Conservation (phyloP, 169 alveolate genomes). For the Eimeria zaria region DNA sequence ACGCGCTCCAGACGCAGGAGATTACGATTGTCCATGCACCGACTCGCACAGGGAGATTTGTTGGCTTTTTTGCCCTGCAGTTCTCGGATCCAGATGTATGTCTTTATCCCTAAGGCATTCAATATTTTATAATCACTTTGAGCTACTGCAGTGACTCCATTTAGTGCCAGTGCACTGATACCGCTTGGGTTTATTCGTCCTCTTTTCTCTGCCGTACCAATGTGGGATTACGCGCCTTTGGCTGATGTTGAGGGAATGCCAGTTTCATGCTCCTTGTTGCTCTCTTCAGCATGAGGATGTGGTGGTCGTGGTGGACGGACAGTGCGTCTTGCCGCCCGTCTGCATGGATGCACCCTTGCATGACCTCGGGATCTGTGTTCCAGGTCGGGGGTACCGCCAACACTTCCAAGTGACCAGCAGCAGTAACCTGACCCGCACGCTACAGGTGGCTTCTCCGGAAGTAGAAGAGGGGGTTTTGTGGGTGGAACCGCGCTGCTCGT, state of each 20-base stretch:
- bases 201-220: neutral
- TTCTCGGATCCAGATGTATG: conserved; percentile 54
- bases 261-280: neutral
- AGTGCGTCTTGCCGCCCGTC: conserved; percentile 78
- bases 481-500: conserved; percentile 75
- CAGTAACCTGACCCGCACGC: conserved; percentile 47
- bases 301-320: conserved; percentile 70
- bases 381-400: conserved; percentile 51
- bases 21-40: conserved; percentile 70
- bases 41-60: conserved; percentile 58
- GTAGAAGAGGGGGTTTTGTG: conserved; percentile 71
- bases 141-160: neutral
- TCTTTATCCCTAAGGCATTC: neutral
- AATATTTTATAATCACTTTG: neutral
- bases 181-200: neutral
- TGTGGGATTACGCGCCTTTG: neutral
- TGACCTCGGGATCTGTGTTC: conserved; percentile 75
- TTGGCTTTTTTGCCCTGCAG: conserved; percentile 70
- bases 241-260: neutral
- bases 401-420: conserved; percentile 43
- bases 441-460: conserved; percentile 74
- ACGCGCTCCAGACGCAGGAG: conserved; percentile 63
- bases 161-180: neutral
- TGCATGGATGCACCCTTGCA: conserved; percentile 68
- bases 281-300: conserved; percentile 61